Evolutionary conservation across 331 rosid genomes (phyloP).

Genomic region (Cydonia oblonga): DNA sequence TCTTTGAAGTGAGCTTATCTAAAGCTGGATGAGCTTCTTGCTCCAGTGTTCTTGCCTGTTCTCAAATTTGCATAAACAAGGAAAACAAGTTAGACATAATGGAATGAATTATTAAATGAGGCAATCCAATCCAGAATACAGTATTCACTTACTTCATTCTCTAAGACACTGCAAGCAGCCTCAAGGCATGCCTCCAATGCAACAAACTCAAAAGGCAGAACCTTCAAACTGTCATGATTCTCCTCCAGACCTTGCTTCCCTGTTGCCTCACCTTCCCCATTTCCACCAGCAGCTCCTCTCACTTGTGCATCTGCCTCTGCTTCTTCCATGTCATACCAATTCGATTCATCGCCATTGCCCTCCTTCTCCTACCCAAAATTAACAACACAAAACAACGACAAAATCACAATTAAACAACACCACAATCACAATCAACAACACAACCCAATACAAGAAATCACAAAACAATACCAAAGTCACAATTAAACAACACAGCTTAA

Average conservation of each 20-base stretch:
- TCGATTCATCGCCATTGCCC: conserved; percentile 32
- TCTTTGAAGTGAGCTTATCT: conserved; percentile 90
- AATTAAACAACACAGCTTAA: not conserved
- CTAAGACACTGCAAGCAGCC: conserved; percentile 27
- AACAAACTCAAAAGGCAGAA: conserved; percentile 84
- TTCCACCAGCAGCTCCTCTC: not conserved
- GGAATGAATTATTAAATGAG: not conserved
- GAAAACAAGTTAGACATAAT: not conserved
- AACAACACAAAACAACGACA: not conserved
- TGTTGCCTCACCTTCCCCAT: conserved; percentile 28
- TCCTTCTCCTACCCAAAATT: conserved; percentile 16
- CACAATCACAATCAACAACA: not conserved
- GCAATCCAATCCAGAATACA: not conserved
- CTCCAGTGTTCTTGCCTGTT: conserved; percentile 73
- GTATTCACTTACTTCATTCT: conserved; percentile 42
- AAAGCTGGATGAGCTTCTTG: conserved; percentile 97
- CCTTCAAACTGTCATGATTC: conserved; percentile 53
- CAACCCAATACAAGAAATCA: not conserved
- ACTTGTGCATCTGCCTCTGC: conserved; percentile 2
- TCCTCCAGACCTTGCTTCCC: conserved; percentile 44
- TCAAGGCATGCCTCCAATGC: conserved; percentile 93
- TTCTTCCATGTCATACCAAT: conserved; percentile 19
- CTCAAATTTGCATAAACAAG: conserved; percentile 2
- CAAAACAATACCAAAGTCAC: not conserved
- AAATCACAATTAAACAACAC: not conserved